phyloP scores from a whole-genome alignment of 805 yeast species.

The Candida odintsovae region DNA sequence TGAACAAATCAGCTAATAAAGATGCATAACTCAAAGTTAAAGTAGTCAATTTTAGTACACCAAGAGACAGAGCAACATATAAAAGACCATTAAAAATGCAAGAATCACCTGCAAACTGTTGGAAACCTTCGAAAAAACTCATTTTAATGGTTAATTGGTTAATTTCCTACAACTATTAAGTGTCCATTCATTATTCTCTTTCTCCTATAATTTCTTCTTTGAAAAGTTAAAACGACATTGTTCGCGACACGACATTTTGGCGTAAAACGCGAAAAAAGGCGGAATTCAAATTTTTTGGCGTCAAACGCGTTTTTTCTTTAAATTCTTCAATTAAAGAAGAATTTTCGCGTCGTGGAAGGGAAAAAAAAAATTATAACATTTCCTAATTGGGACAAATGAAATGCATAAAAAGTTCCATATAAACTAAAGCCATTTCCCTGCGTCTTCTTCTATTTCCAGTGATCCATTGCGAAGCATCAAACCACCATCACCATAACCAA shows the following conservation, averaged over 20 bases:
- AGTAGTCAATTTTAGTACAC: slow-evolving; percentile 53
- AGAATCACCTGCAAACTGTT: slow-evolving; percentile 6
- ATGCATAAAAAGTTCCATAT: background rate
- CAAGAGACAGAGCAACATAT: slow-evolving; percentile 47
- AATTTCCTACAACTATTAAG: background rate
- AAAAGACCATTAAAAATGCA: slow-evolving; percentile 20
- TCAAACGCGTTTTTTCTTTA: background rate
- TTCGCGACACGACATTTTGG: background rate
- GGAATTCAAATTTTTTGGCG: background rate
- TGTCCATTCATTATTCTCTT: background rate
- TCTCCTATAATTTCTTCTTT: background rate
- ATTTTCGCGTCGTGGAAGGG: background rate
- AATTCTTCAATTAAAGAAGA: too few relatives aligned
- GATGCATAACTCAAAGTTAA: slow-evolving; percentile 44
- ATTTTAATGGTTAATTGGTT: slow-evolving; percentile 1
- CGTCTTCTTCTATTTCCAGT: too few relatives aligned
- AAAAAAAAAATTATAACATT: background rate
- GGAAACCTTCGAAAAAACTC: slow-evolving; percentile 13
- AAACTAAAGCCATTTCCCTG: background rate
- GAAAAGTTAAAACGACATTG: background rate
- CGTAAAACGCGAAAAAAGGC: background rate
- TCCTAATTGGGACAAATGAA: background rate
- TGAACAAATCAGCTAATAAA: slow-evolving; percentile 53
- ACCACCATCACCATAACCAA: background rate
- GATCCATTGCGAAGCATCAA: too few relatives aligned